phyloP scores from a whole-genome alignment of 805 yeast species.

The Pichia insulana region DNA sequence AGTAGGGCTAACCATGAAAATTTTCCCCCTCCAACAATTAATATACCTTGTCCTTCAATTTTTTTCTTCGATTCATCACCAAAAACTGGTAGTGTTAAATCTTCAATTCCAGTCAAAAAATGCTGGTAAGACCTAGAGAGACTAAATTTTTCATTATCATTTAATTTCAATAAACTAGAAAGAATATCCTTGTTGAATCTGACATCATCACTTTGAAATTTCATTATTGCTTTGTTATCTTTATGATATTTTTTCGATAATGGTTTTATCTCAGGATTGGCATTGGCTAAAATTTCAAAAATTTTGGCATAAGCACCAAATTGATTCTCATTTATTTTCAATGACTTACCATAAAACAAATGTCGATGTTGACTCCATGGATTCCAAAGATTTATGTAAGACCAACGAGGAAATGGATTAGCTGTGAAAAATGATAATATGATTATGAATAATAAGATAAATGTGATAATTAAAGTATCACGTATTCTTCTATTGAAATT shows the following conservation, averaged over 20 bases:
- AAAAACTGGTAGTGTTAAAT: conserved; percentile 31
- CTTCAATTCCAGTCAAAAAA: conserved; percentile 14
- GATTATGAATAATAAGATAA: no score
- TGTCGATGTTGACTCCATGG: no score
- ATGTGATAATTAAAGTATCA: no score
- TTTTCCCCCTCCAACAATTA: conserved; percentile 45
- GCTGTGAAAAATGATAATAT: no score
- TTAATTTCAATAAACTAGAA: background rate
- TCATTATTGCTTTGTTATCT: conserved; percentile 29
- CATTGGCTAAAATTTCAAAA: conserved; percentile 19
- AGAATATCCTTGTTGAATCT: background rate
- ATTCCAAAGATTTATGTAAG: no score
- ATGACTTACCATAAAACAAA: background rate
- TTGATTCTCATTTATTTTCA: background rate
- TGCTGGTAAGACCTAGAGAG: conserved; percentile 13
- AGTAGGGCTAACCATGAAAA: conserved; percentile 43
- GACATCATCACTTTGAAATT: conserved; percentile 29
- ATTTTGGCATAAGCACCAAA: conserved; percentile 8
- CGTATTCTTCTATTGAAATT: no score
- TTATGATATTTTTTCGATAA: conserved; percentile 32
- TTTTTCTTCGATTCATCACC: conserved; percentile 14
- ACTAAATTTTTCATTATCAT: conserved; percentile 10
- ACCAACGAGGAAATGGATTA: no score
- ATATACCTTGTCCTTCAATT: conserved; percentile 29
- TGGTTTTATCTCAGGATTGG: conserved; percentile 32